Base-by-base conservation (phyloP, 2,329 filamentous ascomycete genomes). In the Monosporascus sp. region DNA sequence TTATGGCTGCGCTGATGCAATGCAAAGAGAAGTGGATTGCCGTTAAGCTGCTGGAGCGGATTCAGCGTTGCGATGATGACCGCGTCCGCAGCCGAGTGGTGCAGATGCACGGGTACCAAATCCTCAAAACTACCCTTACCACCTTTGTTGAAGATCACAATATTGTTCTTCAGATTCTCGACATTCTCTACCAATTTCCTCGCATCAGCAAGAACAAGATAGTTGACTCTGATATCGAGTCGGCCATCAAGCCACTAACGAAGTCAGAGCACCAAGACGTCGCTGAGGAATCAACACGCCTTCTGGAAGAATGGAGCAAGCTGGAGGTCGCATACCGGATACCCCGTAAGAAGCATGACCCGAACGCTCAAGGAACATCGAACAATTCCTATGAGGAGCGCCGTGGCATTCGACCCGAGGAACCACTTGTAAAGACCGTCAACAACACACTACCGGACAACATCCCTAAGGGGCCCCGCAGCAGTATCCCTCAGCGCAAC, bases 21-120 rank as follows among this genome's bases (percentile, higher is more conserved):
- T 96, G 90, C 79, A 96, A 96, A 72, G 94, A 99, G 78, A 97
- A 97, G 72, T 99, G 94, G 94, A 97, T 99, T 70, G 91, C 90
- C 3, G 91, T 97, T 72, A 97, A 97, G 73, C 77, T 99, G 52
- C 82, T 99, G 55, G 82, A 86, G 60, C 92, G 94, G 50, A 91
- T 99, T 57, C 90, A 96, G 70, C 81, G 83, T 41, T 92, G 88
- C 66, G 83, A 93, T 48, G 91, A 97, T 61, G 90, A 96, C 65
- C 85, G 85, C 58, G 90, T 97, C 52, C 84, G 89, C 55, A 89
- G 94, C 70, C 85, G 88, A 50, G 91, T 97, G 39, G 89, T 97
- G 66, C 89, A 90, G 64, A 95, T 97, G 87, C 94, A 97, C 75
- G 94, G 93, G 50, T 99, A 99, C 69, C 88, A 93, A 66, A 96